phyloP scores from a whole-genome alignment of 1,139 yeast species.

The Nakaseomyces uthaithaninus region DNA sequence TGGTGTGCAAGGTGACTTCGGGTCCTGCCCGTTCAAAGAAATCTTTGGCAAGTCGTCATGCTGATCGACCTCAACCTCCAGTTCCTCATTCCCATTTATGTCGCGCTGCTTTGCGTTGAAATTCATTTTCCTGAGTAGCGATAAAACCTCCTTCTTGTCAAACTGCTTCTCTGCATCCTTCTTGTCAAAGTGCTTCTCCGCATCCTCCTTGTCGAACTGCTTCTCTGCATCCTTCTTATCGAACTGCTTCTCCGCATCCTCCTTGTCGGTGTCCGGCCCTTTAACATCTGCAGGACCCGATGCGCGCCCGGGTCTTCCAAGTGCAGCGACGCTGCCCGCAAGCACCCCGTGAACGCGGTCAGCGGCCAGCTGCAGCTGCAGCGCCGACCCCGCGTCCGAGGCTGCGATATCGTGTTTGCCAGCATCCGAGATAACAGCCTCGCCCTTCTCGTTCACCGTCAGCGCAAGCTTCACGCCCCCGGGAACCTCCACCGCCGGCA shows the following conservation, averaged over 20 bases:
- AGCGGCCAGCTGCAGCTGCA: neutral
- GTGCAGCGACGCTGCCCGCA: too few relatives aligned
- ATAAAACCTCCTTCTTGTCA: constrained; percentile 21
- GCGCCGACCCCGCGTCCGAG: neutral
- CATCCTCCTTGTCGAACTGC: constrained; percentile 17
- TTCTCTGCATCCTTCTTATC: neutral
- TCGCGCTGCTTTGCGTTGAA: neutral
- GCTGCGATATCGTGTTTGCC: constrained; percentile 2
- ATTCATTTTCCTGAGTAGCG: constrained; percentile 25
- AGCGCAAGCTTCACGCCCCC: constrained; percentile 12
- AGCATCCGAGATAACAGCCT: constrained; percentile 18
- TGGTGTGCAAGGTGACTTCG: constrained; percentile 24
- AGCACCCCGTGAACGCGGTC: too few relatives aligned
- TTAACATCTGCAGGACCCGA: too few relatives aligned
- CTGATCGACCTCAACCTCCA: constrained; percentile 8
- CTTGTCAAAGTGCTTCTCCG: too few relatives aligned
- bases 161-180: constrained; percentile 2
- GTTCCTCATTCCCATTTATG: neutral
- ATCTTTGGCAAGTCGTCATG: constrained; percentile 12
- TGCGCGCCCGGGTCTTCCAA: too few relatives aligned
- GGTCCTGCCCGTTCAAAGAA: constrained; percentile 7
- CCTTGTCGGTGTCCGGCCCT: too few relatives aligned
- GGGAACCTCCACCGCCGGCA: constrained; percentile 19
- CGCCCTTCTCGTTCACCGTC: constrained; percentile 23
- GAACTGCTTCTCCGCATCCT: too few relatives aligned